Conservation (phyloP, 176 grass and related monocot species). For the Aegilops speltoides region DNA sequence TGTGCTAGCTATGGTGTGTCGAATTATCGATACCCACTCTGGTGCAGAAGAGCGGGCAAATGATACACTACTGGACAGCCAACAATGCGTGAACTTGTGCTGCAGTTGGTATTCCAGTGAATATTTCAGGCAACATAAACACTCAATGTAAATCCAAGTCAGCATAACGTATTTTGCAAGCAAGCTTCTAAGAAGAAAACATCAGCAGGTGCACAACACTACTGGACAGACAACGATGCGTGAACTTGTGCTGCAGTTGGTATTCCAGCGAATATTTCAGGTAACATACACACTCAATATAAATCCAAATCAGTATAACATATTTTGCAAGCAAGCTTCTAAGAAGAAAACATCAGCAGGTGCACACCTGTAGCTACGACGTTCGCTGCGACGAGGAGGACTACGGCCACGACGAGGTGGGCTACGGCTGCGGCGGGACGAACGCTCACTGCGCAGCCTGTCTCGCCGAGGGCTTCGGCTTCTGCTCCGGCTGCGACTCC, state of each 20-base stretch:
- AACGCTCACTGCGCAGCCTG: slow-evolving; percentile 39
- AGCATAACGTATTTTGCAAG: not conserved
- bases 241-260: not conserved
- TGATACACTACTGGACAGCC: not conserved
- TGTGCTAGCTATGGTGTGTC: not conserved
- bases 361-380: slow-evolving; percentile 33
- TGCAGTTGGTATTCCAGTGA: not conserved
- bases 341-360: not conserved
- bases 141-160: slow-evolving; percentile 8
- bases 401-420: slow-evolving; percentile 25
- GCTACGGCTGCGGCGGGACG: slow-evolving; percentile 26
- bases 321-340: not conserved
- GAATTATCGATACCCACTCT: not conserved
- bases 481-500: slow-evolving; percentile 31
- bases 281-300: not conserved
- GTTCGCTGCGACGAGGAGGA: slow-evolving; percentile 34
- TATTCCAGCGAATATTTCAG: not conserved
- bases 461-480: slow-evolving; percentile 43
- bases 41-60: slow-evolving; percentile 9
- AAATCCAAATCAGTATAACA: slow-evolving; percentile 1
- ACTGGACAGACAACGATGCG: not conserved
- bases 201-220: slow-evolving; percentile 12
- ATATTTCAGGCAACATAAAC: not conserved
- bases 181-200: not conserved
- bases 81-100: not conserved